phyloP scores from a whole-genome alignment of 1,284 basidiomycete genomes.

The Wallemia mellicola region DNA sequence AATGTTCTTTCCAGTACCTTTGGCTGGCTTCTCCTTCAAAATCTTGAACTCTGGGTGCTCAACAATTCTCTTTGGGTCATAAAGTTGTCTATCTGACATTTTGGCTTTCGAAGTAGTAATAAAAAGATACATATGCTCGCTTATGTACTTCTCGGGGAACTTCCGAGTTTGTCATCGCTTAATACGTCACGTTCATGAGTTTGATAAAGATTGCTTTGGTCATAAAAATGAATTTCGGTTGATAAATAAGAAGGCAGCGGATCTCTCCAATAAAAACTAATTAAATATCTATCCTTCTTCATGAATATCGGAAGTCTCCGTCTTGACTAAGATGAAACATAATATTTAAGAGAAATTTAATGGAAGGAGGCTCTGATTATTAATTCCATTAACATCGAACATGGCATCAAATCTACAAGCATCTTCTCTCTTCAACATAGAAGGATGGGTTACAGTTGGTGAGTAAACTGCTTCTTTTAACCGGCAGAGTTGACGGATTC shows the following conservation, averaged over 20 bases:
- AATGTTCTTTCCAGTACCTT: slow-evolving; percentile 8
- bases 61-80: slow-evolving; percentile 8
- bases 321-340: too few relatives aligned
- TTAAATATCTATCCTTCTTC: too few relatives aligned
- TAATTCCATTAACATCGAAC: too few relatives aligned
- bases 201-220: too few relatives aligned
- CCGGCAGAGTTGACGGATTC: not conserved
- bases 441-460: slow-evolving; percentile 14
- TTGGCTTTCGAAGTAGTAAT: not conserved
- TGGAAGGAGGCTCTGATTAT: too few relatives aligned
- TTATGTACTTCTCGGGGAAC: not conserved
- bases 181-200: too few relatives aligned
- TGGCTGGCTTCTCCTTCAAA: slow-evolving; percentile 3
- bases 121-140: not conserved
- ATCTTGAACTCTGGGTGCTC: slow-evolving; percentile 8
- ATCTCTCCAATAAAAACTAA: too few relatives aligned
- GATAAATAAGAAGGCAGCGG: too few relatives aligned
- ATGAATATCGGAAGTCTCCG: too few relatives aligned
- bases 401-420: not conserved
- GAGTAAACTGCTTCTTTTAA: not conserved
- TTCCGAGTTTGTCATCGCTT: too few relatives aligned
- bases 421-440: slow-evolving; percentile 12
- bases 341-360: too few relatives aligned
- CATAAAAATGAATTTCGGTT: too few relatives aligned
- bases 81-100: slow-evolving; percentile 2